phyloP scores from a whole-genome alignment of 2,329 filamentous ascomycete genomes.

The Penicillium sp. region DNA sequence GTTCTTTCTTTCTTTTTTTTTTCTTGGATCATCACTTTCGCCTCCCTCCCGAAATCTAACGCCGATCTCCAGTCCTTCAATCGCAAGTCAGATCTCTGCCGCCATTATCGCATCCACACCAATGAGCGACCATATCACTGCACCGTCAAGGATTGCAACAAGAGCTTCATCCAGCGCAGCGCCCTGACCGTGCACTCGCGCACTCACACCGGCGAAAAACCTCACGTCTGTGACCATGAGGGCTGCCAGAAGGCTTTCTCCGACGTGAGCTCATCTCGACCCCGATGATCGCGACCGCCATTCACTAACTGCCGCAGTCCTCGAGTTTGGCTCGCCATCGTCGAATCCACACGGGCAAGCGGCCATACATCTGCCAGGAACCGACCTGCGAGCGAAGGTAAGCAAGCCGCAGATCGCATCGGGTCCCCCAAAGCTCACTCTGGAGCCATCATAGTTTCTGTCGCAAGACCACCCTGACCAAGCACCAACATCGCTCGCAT shows the following conservation, averaged over 20 bases:
- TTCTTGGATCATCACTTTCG: background rate
- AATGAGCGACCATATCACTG: constrained; percentile 50
- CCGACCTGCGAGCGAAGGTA: constrained; percentile 42
- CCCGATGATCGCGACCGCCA: background rate
- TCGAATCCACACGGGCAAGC: constrained; percentile 41
- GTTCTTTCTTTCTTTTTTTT: background rate
- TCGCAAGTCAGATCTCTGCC: constrained; percentile 49
- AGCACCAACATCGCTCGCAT: constrained; percentile 42
- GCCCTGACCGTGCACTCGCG: constrained; percentile 48
- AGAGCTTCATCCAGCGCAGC: constrained; percentile 50
- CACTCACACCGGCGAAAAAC: constrained; percentile 47
- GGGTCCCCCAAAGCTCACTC: background rate
- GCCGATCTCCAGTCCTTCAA: constrained; percentile 43
- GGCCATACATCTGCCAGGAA: constrained; percentile 42
- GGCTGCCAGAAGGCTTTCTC: constrained; percentile 46
- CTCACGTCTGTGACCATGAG: constrained; percentile 43
- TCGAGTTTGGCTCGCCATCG: constrained; percentile 43
- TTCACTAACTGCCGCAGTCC: constrained; percentile 24
- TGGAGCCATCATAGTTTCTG: constrained; percentile 32
- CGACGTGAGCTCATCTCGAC: constrained; percentile 34
- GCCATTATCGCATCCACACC: constrained; percentile 49
- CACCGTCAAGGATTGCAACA: constrained; percentile 45
- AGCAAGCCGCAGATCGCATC: background rate
- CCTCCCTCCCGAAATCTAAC: background rate
- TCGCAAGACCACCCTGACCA: constrained; percentile 43